phyloP scores from a whole-genome alignment of 345 rosid genomes.

The Gossypium thurberi region DNA sequence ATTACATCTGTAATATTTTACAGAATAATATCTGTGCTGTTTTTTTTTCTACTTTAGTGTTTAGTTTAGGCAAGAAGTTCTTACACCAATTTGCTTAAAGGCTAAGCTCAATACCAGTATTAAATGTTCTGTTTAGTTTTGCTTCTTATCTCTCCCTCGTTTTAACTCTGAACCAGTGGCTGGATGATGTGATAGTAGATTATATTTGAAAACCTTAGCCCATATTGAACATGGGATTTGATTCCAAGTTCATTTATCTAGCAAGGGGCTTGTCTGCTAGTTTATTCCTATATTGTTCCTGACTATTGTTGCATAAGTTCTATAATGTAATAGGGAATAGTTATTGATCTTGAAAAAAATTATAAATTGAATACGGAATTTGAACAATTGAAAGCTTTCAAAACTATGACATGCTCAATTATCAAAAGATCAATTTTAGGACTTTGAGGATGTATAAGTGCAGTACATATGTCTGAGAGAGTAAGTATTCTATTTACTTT shows the following conservation, averaged over 20 bases:
- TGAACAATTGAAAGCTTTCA: not conserved
- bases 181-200: not conserved
- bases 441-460: not conserved
- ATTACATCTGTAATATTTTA: not conserved
- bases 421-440: not conserved
- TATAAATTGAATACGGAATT: not conserved
- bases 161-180: not conserved
- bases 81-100: not conserved
- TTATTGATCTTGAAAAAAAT: not conserved
- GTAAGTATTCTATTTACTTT: not conserved
- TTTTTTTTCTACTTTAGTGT: not conserved
- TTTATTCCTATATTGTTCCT: not conserved
- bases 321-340: not conserved
- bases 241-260: not conserved
- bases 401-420: not conserved
- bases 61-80: too few relatives aligned
- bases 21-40: not conserved
- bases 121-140: not conserved
- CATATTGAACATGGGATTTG: not conserved
- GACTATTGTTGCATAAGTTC: not conserved
- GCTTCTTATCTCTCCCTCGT: not conserved
- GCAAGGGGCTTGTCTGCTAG: not conserved
- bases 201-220: not conserved
- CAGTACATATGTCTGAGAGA: not conserved
- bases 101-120: not conserved